phyloP scores from a whole-genome alignment of 352 stramenopile species.

The Phytophthora europaea region DNA sequence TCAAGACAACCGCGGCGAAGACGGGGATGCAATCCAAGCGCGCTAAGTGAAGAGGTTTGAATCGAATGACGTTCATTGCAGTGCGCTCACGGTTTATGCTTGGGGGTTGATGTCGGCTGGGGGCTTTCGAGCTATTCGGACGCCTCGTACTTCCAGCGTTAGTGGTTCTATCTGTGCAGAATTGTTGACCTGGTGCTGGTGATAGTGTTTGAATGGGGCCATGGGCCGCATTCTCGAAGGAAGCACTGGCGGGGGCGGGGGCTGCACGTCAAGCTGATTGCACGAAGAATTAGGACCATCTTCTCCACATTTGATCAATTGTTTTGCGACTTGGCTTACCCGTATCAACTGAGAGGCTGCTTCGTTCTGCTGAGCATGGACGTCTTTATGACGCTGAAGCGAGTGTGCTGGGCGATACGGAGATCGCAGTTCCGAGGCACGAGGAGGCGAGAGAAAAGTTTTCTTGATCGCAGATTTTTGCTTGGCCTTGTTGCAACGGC shows the following conservation, averaged over 20 bases:
- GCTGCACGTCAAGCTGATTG: slow-evolving; percentile 26
- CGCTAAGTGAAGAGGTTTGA: neutral
- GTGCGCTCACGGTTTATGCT: neutral
- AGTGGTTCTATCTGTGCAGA: neutral
- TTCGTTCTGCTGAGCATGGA: neutral
- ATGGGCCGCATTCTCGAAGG: slow-evolving; percentile 6
- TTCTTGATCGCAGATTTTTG: neutral
- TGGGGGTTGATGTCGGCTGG: slow-evolving; percentile 1
- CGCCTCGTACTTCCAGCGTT: slow-evolving; percentile 25
- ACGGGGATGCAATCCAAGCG: neutral
- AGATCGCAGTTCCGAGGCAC: slow-evolving; percentile 2
- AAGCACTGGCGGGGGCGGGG: slow-evolving; percentile 6
- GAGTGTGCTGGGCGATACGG: neutral
- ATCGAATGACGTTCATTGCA: neutral
- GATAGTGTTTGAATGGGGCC: slow-evolving; percentile 25
- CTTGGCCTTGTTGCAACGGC: too few species aligned
- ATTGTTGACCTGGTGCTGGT: neutral
- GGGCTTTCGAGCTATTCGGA: slow-evolving; percentile 22
- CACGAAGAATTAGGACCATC: neutral
- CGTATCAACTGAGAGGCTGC: slow-evolving; percentile 16
- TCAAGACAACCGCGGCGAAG: slow-evolving; percentile 23
- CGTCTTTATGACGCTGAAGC: slow-evolving; percentile 1
- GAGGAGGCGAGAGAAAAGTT: neutral
- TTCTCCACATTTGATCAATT: neutral
- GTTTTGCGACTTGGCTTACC: neutral